Evolutionary conservation across 2,329 filamentous ascomycete species (phyloP), one percentile per base, ranked within the genome.

Genomic region (Metarhizium anisopliae): DNA sequence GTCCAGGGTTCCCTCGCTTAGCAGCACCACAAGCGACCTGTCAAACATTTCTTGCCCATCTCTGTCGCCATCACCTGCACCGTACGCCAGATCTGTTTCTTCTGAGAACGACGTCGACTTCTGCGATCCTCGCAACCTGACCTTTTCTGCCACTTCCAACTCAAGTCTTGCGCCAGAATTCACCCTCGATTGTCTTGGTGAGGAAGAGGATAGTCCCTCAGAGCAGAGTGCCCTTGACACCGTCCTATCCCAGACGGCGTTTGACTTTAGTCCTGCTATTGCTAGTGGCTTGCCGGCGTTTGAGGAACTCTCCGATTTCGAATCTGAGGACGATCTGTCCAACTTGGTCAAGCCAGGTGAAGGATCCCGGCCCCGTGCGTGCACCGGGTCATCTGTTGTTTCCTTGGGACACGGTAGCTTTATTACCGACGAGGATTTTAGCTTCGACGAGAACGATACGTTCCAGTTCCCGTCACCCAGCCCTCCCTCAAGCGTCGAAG

Each of bases 101-200:
- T 84, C 84, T 2, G 87, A 90, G 66, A 78, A 81, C 62, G 86
- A 90, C 70, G 80, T 90, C 62, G 86, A 90, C 73, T 95, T 94
- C 70, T 96, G 93, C 72, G 92, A 96, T 68, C 92, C 93, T 38
- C 86, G 92, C 67, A 90, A 95, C 68, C 76, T 96, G 60, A 95
- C 89, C 20, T 89, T 96, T 16, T 79, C 75, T 32, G 79, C 75
- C 54, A 71, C 72, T 67, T 70, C 76, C 59, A 79, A 76, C 63
- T 69, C 77, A 43, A 77, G 74, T 8, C 67, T 79, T 52, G 72
- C 77, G 7, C 72, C 79, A 50, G 86, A 90, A 62, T 86, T 90
- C 62, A 79, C 86, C 58, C 77, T 89, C 61, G 77, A 84, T 47
- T 80, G 80, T 18, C 73, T 89, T n/a, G 78, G 77, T 52, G 84